These are phyloP conservation scores for Fusarium falciforme DNA, from an alignment of 2,329 filamentous ascomycete genomes.

Conservation along the genomic window DNA sequence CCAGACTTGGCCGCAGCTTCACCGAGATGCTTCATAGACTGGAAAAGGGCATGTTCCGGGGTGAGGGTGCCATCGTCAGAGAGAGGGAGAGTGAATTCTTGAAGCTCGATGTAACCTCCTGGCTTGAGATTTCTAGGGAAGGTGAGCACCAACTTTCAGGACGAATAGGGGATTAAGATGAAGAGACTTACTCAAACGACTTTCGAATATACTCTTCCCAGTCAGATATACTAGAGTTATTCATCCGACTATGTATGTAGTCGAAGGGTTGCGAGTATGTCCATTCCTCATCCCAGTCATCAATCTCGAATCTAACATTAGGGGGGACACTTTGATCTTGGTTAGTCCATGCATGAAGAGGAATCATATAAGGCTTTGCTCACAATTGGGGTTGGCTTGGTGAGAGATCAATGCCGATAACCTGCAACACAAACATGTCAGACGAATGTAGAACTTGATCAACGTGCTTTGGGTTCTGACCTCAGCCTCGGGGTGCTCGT, in stretches of 20 bases:
- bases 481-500: slow-evolving; percentile 14
- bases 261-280: slow-evolving; percentile 3
- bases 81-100: slow-evolving; percentile 5
- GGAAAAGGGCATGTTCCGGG: neutral
- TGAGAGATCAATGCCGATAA: slow-evolving; percentile 16
- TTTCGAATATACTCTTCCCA: slow-evolving; percentile 6
- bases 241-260: slow-evolving; percentile 20
- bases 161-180: neutral
- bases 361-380: too few relatives aligned
- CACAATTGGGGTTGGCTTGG: slow-evolving; percentile 13
- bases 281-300: slow-evolving; percentile 18
- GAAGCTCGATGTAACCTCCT: slow-evolving; percentile 15
- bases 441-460: neutral
- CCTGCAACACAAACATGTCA: neutral
- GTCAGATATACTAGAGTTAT: slow-evolving; percentile 2
- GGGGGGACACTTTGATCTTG: slow-evolving; percentile 2
- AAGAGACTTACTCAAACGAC: neutral
- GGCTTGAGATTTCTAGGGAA: neutral
- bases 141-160: neutral
- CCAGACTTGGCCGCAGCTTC: slow-evolving; percentile 4
- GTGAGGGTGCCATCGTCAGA: slow-evolving; percentile 10
- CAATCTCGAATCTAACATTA: slow-evolving; percentile 13
- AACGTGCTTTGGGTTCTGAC: neutral
- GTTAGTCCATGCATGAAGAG: neutral
- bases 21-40: neutral